Conservation (phyloP, 331 rosid genomes). For the Ulmus americana region DNA sequence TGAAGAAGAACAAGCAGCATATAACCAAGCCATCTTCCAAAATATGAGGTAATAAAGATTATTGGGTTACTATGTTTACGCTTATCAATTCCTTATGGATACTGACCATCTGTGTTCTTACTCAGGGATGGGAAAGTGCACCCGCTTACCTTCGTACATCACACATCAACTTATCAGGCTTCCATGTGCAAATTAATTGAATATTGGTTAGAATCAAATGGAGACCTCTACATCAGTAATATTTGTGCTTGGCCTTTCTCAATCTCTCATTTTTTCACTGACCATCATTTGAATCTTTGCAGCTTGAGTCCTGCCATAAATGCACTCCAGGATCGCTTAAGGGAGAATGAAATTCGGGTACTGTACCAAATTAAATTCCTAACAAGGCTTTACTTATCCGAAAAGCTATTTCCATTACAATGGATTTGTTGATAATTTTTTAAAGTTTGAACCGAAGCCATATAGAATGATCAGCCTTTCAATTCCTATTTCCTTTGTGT, state of each 20-base stretch:
- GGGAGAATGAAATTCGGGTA: constrained; percentile 94
- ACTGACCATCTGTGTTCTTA: constrained; percentile 24
- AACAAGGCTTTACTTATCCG: constrained; percentile 10
- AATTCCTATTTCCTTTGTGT: no score
- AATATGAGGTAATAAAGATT: constrained; percentile 59
- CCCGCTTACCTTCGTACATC: constrained; percentile 87
- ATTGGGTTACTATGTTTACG: constrained; percentile 1
- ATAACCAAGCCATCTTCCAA: constrained; percentile 74
- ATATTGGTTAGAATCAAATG: constrained; percentile 65
- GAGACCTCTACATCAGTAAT: constrained; percentile 14
- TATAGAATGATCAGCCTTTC: no score
- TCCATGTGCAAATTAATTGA: constrained; percentile 96
- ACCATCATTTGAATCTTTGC: constrained; percentile 33
- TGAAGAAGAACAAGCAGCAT: constrained; percentile 90
- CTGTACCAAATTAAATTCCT: constrained; percentile 13
- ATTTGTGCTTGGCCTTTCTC: constrained; percentile 2
- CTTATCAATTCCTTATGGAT: constrained; percentile 6
- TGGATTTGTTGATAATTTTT: no score
- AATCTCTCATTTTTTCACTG: not conserved
- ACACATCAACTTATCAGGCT: constrained; percentile 93
- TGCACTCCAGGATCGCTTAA: constrained; percentile 76
- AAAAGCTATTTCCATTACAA: not conserved
- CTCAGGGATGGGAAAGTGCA: constrained; percentile 82
- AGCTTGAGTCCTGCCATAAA: constrained; percentile 94
- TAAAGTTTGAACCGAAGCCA: no score